phyloP scores from a whole-genome alignment of 192 early-diverging fungal species.

The Oehlia diaphana region DNA sequence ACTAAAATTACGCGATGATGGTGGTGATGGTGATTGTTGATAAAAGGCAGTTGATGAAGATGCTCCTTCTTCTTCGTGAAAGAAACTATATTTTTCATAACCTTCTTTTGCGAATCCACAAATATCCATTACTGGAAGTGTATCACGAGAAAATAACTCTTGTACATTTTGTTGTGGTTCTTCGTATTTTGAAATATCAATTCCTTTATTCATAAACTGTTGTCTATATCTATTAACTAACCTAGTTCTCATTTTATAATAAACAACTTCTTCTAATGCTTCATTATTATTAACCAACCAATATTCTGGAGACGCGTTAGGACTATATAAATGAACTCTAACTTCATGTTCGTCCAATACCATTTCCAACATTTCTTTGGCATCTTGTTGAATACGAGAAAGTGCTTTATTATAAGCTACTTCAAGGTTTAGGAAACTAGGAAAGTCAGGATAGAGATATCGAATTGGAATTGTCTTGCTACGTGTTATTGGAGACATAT shows the following conservation, averaged over 20 bases:
- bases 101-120: not conserved
- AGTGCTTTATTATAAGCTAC: not conserved
- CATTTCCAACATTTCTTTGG: not conserved
- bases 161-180: not conserved
- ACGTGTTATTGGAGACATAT: slow-evolving; percentile 25
- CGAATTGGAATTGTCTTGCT: not conserved
- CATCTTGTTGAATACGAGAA: slow-evolving; percentile 5
- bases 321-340: not conserved
- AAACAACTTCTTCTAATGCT: slow-evolving; percentile 3
- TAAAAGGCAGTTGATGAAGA: not conserved
- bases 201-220: not conserved
- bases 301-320: not conserved
- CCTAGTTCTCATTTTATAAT: slow-evolving; percentile 22
- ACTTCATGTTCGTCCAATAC: not conserved
- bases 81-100: not conserved
- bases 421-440: not conserved
- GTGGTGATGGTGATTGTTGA: not conserved
- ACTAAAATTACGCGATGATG: not conserved
- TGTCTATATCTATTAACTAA: slow-evolving; percentile 8
- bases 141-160: not conserved
- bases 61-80: not conserved
- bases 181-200: not conserved
- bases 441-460: not conserved
- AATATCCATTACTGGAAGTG: not conserved
- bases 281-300: slow-evolving; percentile 16